phyloP scores from a whole-genome alignment of 352 stramenopile species.

The Globisporangium rhizosaccharum region DNA sequence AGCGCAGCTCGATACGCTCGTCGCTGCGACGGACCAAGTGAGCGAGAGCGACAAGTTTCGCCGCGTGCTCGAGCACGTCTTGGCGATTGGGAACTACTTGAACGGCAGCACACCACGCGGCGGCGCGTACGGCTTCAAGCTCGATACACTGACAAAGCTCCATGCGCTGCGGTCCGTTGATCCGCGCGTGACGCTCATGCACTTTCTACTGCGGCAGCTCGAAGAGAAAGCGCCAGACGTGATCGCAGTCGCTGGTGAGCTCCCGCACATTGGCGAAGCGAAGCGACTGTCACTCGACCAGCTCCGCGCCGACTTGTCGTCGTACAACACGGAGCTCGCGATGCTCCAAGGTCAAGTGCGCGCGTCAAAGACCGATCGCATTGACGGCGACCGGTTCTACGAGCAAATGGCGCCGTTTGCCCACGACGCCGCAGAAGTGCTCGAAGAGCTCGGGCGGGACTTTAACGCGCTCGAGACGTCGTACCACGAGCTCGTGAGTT shows the following conservation, averaged over 20 bases:
- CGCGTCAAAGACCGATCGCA: slow-evolving; percentile 69
- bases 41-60: slow-evolving; percentile 76
- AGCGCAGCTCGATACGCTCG: slow-evolving; percentile 74
- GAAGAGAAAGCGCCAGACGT: slow-evolving; percentile 73
- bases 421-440: slow-evolving; percentile 72
- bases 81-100: slow-evolving; percentile 91
- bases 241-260: slow-evolving; percentile 72
- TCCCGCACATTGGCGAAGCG: slow-evolving; percentile 71
- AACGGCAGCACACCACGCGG: slow-evolving; percentile 87
- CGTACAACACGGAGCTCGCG: slow-evolving; percentile 77
- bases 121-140: slow-evolving; percentile 89
- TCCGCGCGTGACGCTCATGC: slow-evolving; percentile 74
- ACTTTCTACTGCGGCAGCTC: slow-evolving; percentile 72
- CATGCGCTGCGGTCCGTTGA: slow-evolving; percentile 82
- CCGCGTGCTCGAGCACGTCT: slow-evolving; percentile 70
- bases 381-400: slow-evolving; percentile 73
- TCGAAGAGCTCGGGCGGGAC: slow-evolving; percentile 75
- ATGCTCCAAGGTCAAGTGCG: slow-evolving; percentile 84
- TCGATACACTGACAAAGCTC: slow-evolving; percentile 88
- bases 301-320: slow-evolving; percentile 67
- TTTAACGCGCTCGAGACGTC: slow-evolving; percentile 64
- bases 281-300: slow-evolving; percentile 82
- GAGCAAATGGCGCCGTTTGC: slow-evolving; percentile 78
- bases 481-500: slow-evolving; percentile 77
- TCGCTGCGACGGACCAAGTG: slow-evolving; percentile 80